Evolutionary conservation across 2,329 filamentous ascomycete genomes (phyloP).

Genomic region (Trichocomaceae sp.): DNA sequence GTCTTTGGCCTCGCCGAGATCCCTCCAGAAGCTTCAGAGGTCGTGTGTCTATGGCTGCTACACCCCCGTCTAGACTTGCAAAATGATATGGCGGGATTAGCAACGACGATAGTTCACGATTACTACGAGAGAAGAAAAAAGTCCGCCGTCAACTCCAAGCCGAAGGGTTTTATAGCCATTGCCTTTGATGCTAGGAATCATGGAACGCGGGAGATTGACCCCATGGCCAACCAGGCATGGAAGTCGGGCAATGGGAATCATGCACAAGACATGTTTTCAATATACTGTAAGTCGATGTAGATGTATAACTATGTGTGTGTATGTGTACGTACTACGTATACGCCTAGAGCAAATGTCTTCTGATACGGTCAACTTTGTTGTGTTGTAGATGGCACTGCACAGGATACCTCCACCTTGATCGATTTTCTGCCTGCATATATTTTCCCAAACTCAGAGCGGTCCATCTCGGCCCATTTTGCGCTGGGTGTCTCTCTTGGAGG

Average conservation of each 20-base stretch:
- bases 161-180: conserved; percentile 65
- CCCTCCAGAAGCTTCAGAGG: conserved; percentile 43
- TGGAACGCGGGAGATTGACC: conserved; percentile 63
- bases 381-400: conserved; percentile 55
- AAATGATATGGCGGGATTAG: conserved; percentile 68
- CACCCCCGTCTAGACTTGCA: conserved; percentile 69
- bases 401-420: conserved; percentile 69
- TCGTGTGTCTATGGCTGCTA: conserved; percentile 85
- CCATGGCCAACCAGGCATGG: conserved; percentile 70
- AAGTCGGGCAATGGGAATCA: conserved; percentile 69
- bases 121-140: conserved; percentile 53
- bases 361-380: neutral
- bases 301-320: neutral
- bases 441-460: conserved; percentile 47
- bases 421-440: conserved; percentile 72
- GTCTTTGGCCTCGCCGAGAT: conserved; percentile 78
- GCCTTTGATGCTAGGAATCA: conserved; percentile 93
- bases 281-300: conserved; percentile 53
- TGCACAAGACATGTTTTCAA: conserved; percentile 85
- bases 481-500: conserved; percentile 82
- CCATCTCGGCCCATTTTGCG: conserved; percentile 59
- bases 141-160: conserved; percentile 19
- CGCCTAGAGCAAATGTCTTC: neutral
- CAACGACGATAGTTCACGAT: conserved; percentile 55
- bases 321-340: no score